Base-by-base conservation (phyloP, 1,284 basidiomycete species). In the Puccinia triticina region DNA sequence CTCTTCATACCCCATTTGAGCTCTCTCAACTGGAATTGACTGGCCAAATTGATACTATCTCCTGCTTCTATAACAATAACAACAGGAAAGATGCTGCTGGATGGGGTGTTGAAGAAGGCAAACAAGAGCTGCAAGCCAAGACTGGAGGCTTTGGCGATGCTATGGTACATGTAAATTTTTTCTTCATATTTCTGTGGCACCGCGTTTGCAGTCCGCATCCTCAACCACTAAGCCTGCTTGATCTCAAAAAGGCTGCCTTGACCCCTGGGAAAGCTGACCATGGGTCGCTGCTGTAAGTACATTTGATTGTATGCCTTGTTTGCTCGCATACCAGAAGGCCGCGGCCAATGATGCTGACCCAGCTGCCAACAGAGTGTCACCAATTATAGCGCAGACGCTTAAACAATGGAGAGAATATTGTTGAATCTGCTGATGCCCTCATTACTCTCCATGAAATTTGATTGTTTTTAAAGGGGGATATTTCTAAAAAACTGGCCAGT, bases 101-200 rank as follows among this genome's bases (percentile, higher is more conserved):
- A 10, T 82, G 79, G 79, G 79, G 79, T 29, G 79, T 72, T 46
- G 79, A 82, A 74, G 79, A 82, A 29, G 79, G 79, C 11, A 82
- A 82, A 43, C 71, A 82, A 82, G 79, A 82, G 29, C 61, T 82
- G 23, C 59, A 74, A 75, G 79, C 79, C 57, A 72, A 82, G 72
- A 82, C 57, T 14, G 79, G 75, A 29, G 79, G 79, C 10, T 82
- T 61, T 46, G 79, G 79, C 21, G 79, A 82, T 67, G 79, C 79
- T 21, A 67, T 50, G 71, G 79, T 82, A 29, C 32, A 14, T 1
- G 26, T 34, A 12, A 16, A n/a, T 61, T n/a, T 73, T 53, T 26
- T 26, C 74, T 76, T 12, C 21, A 1, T n/a, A 23, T 11, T 53
- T 43, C 23, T 23, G 3, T 29, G 43, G 0, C 40, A n/a, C n/a